Percentiles rank a stretch among this genome's conserved stretches.
These are phyloP conservation scores for Trichaptum fuscoviolaceum DNA, from an alignment of 768 basidiomycete genomes.

Conservation along the genomic window DNA sequence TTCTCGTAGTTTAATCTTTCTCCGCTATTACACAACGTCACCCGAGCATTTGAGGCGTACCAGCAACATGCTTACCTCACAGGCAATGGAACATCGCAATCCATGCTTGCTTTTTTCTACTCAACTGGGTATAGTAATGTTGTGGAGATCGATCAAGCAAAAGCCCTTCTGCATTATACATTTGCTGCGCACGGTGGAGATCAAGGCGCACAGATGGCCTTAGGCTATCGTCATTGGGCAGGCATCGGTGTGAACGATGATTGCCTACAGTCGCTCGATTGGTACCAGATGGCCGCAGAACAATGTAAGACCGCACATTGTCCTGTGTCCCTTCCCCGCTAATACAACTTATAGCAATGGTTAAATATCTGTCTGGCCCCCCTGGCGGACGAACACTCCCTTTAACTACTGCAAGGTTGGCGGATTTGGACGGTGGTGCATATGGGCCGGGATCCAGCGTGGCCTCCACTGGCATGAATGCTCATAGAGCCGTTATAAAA, in stretches of 20 bases:
- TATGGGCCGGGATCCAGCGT: conserved; percentile 94
- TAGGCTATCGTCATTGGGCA: conserved; percentile 93
- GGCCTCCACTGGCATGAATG: conserved; percentile 78
- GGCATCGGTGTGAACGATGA: conserved; percentile 89
- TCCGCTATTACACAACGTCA: conserved; percentile 56
- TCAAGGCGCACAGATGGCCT: conserved; percentile 85
- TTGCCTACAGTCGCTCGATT: conserved; percentile 76
- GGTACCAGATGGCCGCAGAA: conserved; percentile 89
- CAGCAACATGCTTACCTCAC: conserved; percentile 56
- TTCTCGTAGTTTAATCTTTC: conserved; percentile 65
- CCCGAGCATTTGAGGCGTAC: conserved; percentile 59
- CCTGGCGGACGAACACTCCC: conserved; percentile 88
- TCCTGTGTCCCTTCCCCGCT: conserved; percentile 5
- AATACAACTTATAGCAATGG: conserved; percentile 56
- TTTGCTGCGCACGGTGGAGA: conserved; percentile 89
- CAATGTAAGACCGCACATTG: conserved; percentile 44
- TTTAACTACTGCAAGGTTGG: conserved; percentile 72
- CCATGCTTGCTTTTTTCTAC: conserved; percentile 82
- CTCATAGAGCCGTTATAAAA: conserved; percentile 69
- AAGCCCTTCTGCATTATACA: conserved; percentile 88
- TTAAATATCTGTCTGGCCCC: conserved; percentile 75
- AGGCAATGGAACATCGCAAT: conserved; percentile 85
- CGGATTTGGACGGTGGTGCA: conserved; percentile 88
- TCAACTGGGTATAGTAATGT: conserved; percentile 74
- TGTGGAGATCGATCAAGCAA: conserved; percentile 63